Percentiles rank a stretch among this genome's conserved stretches.
These are phyloP conservation scores for Salvia miltiorrhiza DNA, from an alignment of 257 asterid genomes.

Conservation along the genomic window DNA sequence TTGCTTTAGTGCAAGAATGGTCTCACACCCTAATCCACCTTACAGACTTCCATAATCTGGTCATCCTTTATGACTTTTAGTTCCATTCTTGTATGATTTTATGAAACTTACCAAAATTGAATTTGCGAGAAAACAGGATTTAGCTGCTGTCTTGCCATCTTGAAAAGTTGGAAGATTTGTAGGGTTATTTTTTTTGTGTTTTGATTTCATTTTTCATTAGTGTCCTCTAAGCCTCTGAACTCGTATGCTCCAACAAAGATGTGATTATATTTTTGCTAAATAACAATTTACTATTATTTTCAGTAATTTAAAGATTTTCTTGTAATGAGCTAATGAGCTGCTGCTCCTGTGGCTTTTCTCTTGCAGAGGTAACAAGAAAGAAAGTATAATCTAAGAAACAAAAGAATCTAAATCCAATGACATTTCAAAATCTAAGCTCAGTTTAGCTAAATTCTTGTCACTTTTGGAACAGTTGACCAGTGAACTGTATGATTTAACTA, in stretches of 20 bases:
- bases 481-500: background rate
- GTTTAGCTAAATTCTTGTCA: background rate
- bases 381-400: background rate
- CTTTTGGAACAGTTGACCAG: background rate
- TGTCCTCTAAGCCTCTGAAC: background rate
- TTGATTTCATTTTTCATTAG: background rate
- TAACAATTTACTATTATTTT: background rate
- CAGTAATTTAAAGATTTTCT: background rate
- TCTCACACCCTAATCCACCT: background rate
- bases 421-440: background rate
- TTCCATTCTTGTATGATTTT: background rate
- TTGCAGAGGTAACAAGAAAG: background rate
- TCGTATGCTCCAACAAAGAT: conserved; percentile 1
- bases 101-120: background rate
- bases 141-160: background rate
- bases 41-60: background rate
- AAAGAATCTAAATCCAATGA: background rate
- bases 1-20: background rate
- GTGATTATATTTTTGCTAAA: background rate
- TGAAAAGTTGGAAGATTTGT: background rate
- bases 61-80: background rate
- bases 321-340: background rate
- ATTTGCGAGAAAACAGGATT: background rate
- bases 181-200: background rate
- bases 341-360: background rate